Evolutionary conservation across 176 grass and related monocot genomes (phyloP), one percentile per base, ranked within the genome.

Genomic region (Phragmites australis): DNA sequence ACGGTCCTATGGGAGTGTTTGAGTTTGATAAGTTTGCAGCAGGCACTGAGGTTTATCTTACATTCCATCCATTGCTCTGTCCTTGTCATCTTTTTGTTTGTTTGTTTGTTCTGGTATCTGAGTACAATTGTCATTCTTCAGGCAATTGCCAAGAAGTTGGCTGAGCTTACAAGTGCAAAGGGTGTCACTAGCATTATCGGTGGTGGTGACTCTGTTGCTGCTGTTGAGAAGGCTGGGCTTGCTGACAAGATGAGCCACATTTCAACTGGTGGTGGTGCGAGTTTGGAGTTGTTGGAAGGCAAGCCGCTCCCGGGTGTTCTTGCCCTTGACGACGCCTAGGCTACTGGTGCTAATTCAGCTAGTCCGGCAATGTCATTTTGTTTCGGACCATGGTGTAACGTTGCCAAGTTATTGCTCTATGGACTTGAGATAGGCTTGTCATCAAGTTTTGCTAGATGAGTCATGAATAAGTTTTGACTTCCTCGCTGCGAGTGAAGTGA

Each of bases 201-300:
- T 4, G 95, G 95, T 3, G 95, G 95, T 31, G 95, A 98, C 60
- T 98, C 95, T 0, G 95, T 98, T 32, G 92, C 95, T 66, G 95
- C 95, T 26, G 95, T 98, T 14, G 95, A 98, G 90, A 98, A 98
- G 74, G 92, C 83, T 55, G 95, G 95, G 47, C 74, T 98, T 15
- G 90, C 95, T 0, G 90, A 92, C 74, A 98, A 98, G 78, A 98
- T 98, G 95, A 98, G 95, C 88, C 95, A 98, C 86, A 98, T 98
- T 67, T 98, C 95, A 0, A 98, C 95, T 0, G 95, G 95, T 0
- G 95, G 95, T 51, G 95, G 95, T 27, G 95, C 95, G 3, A 98
- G 95, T 74, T 87, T 98, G 55, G 95, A 98, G 78, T 74, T 98
- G 70, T 78, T 98, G 65, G 95, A 98, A 82, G 95, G 95, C 71